A percentile compares a stretch with the other conserved stretches of the same genome.
Conservation (phyloP, 495 filamentous ascomycete genomes). For the Neurospora tetraspora region DNA sequence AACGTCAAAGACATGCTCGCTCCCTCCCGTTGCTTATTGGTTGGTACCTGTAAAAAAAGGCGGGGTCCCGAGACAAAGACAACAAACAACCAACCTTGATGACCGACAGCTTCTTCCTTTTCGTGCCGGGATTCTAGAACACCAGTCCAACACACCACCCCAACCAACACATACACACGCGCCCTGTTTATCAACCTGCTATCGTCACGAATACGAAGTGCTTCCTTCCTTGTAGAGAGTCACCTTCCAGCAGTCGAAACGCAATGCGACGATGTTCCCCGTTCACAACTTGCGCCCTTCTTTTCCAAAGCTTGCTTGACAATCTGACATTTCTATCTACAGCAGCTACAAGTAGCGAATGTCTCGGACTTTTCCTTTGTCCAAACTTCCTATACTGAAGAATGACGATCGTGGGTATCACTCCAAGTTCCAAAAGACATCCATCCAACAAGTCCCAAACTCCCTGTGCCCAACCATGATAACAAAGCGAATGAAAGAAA, state of each 20-base stretch:
- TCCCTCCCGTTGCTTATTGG: background rate
- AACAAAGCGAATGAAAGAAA: background rate
- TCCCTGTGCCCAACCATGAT: background rate
- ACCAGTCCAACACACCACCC: background rate
- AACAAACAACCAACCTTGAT: background rate
- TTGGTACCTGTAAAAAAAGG: too few species aligned
- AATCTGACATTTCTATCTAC: background rate
- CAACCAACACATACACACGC: background rate
- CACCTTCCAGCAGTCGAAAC: background rate
- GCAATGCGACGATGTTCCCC: background rate
- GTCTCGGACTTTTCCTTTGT: background rate
- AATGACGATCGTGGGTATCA: background rate
- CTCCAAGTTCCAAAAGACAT: background rate
- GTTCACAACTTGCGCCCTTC: background rate
- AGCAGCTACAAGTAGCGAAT: background rate
- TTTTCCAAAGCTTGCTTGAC: background rate
- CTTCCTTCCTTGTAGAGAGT: background rate
- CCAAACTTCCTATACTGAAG: background rate
- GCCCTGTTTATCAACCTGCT: background rate
- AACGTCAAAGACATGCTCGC: background rate
- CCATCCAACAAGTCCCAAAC: background rate
- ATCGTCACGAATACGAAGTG: background rate
- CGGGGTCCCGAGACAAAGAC: background rate
- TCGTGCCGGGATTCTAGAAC: background rate
- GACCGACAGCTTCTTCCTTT: background rate